Base-by-base conservation (phyloP, 495 filamentous ascomycete genomes). In the Astrothelium subdiscretum region DNA sequence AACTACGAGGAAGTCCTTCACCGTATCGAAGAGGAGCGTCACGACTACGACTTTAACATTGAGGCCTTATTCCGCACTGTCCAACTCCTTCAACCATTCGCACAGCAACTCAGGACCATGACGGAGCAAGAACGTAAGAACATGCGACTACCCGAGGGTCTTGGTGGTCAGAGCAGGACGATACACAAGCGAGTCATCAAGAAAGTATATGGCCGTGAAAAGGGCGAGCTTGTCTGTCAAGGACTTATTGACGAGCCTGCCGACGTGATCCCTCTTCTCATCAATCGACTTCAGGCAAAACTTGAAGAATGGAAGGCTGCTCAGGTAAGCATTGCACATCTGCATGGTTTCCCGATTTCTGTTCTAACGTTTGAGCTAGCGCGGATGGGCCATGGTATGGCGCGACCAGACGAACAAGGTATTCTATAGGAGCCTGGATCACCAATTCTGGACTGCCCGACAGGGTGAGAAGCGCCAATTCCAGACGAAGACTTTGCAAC, bases 361-460 rank as follows among this genome's bases (percentile, higher is more conserved):
- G 54, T 62, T 20, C 61, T 62, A 32, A 59, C n/a, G 20, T 27
- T 24, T n/a, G 6, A 43, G 44, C 15, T 65, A 89, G 81, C 89
- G 94, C 27, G 95, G 97, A 70, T 99, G 95, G 95, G 91, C 97
- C 74, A 97, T 97, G 72, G 89, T 97, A 26, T 99, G 95, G 95
- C 90, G 91, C 61, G 85, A 87, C 61, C 94, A 97, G 73, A 97
- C 91, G 48, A 85, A 92, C 65, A 81, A 86, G 64, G 89, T 92
- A 71, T 96, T 96, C 74, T 92, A 92, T 78, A 91, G 87, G 75
- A 96, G 91, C 74, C 82, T 99, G 57, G 95, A 99, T 65, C 95
- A 97, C 69, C 92, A 96, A 79, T 89, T 90, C 13, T 89, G 95
- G 63, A 85, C 86, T 38, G 86, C 87, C 66, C 95, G 92, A 74